phyloP scores from a whole-genome alignment of 805 yeast genomes.

The Kazachstania viticola region DNA sequence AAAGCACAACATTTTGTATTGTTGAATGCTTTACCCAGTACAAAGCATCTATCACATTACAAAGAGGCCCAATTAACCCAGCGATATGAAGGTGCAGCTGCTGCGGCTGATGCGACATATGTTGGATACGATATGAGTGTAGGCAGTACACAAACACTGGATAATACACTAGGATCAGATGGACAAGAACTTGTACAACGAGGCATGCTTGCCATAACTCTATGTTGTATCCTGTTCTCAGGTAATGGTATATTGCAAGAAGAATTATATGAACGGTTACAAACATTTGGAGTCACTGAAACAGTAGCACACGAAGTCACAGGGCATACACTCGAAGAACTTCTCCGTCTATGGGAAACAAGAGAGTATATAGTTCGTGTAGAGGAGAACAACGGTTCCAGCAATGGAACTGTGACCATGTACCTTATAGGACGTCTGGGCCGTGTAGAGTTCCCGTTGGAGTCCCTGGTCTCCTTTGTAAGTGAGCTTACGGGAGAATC shows the following conservation, averaged over 20 bases:
- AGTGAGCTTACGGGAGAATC: no score
- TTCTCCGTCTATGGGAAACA: conserved; percentile 13
- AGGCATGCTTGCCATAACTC: conserved; percentile 14
- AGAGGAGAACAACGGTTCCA: no score
- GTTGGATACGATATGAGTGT: conserved; percentile 11
- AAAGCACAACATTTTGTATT: conserved; percentile 18
- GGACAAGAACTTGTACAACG: conserved; percentile 14
- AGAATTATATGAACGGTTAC: conserved; percentile 12
- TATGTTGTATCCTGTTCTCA: conserved; percentile 17
- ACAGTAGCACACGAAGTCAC: conserved; percentile 19
- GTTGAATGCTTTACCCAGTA: conserved; percentile 10
- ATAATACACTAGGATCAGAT: conserved; percentile 9
- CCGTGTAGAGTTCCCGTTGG: no score
- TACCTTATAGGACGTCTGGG: no score
- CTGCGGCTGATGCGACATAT: conserved; percentile 15
- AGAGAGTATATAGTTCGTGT: conserved; percentile 15
- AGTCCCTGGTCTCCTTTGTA: no score
- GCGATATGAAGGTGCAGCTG: no score
- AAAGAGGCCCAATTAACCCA: conserved; percentile 6
- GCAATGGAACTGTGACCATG: no score
- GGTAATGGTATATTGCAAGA: conserved; percentile 19
- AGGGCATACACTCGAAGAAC: conserved; percentile 13
- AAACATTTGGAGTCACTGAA: conserved; percentile 18
- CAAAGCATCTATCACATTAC: no score
- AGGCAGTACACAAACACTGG: conserved; percentile 6